Percentiles rank a stretch among this genome's conserved stretches.
These are phyloP conservation scores for Nakazawaea sp. DNA, from an alignment of 805 yeast genomes.

Conservation along the genomic window DNA sequence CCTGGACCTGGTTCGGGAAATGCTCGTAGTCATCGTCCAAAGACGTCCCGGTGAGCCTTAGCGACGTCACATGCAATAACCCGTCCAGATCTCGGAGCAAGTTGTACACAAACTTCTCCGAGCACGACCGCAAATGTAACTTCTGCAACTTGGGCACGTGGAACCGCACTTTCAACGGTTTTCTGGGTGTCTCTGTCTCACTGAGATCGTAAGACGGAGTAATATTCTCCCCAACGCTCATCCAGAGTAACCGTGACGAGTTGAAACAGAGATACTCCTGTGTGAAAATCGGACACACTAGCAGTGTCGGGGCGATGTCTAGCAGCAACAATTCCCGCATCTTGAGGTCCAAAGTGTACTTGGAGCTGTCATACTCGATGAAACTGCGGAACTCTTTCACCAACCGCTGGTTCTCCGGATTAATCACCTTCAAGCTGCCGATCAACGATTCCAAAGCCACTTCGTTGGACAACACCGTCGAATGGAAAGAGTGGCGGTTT, in stretches of 20 bases:
- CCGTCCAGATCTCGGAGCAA: slow-evolving; percentile 3
- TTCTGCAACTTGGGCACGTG: not conserved
- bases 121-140: slow-evolving; percentile 8
- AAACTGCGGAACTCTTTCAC: slow-evolving; percentile 5
- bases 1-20: slow-evolving; percentile 9
- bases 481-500: not conserved
- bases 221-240: slow-evolving; percentile 8
- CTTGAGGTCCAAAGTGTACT: slow-evolving; percentile 1
- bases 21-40: slow-evolving; percentile 10
- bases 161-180: too few relatives aligned
- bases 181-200: not conserved
- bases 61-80: slow-evolving; percentile 1
- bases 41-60: slow-evolving; percentile 9
- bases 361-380: slow-evolving; percentile 1
- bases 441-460: slow-evolving; percentile 4
- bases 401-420: slow-evolving; percentile 5
- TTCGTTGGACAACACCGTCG: slow-evolving; percentile 3
- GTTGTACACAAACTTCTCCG: slow-evolving; percentile 4
- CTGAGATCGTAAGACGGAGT: slow-evolving; percentile 2
- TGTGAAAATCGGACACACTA: slow-evolving; percentile 6
- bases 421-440: slow-evolving; percentile 1
- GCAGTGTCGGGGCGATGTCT: slow-evolving; percentile 5
- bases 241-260: slow-evolving; percentile 2
- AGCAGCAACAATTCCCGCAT: slow-evolving; percentile 1
- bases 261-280: slow-evolving; percentile 3